phyloP scores from a whole-genome alignment of 305 asterid species.

The Fraxinus velutina region DNA sequence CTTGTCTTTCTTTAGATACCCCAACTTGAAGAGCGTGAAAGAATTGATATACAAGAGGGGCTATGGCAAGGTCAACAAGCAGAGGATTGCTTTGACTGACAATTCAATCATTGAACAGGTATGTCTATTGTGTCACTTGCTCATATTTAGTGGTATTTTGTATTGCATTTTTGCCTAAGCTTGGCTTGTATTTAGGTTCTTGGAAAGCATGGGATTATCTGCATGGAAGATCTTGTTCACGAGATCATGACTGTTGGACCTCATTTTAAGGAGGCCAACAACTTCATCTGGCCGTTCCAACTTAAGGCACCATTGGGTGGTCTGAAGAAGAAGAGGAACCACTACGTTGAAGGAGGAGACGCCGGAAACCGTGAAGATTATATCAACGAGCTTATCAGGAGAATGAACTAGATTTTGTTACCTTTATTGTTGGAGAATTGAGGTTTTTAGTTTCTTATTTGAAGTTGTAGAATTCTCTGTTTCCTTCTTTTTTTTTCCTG shows the following conservation, averaged over 20 bases:
- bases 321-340: slow-evolving; percentile 13
- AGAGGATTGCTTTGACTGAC: slow-evolving; percentile 67
- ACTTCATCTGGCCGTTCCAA: slow-evolving; percentile 43
- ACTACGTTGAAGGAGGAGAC: slow-evolving; percentile 10
- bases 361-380: slow-evolving; percentile 14
- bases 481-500: neutral
- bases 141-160: neutral
- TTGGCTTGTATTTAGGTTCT: slow-evolving; percentile 15
- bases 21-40: slow-evolving; percentile 69
- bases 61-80: slow-evolving; percentile 69
- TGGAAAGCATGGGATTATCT: slow-evolving; percentile 50
- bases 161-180: neutral
- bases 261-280: slow-evolving; percentile 48
- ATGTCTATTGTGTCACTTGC: neutral
- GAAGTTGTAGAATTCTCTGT: neutral
- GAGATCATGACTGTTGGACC: slow-evolving; percentile 53
- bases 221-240: slow-evolving; percentile 53
- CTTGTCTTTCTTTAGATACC: slow-evolving; percentile 45
- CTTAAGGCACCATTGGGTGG: slow-evolving; percentile 10
- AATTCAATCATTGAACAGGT: slow-evolving; percentile 71
- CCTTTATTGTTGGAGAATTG: neutral
- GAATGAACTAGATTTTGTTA: neutral
- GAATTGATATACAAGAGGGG: slow-evolving; percentile 87
- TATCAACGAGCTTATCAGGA: slow-evolving; percentile 11
- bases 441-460: neutral